Evolutionary conservation across 805 yeast genomes (phyloP).

Genomic region (Barnettozyma sp.): DNA sequence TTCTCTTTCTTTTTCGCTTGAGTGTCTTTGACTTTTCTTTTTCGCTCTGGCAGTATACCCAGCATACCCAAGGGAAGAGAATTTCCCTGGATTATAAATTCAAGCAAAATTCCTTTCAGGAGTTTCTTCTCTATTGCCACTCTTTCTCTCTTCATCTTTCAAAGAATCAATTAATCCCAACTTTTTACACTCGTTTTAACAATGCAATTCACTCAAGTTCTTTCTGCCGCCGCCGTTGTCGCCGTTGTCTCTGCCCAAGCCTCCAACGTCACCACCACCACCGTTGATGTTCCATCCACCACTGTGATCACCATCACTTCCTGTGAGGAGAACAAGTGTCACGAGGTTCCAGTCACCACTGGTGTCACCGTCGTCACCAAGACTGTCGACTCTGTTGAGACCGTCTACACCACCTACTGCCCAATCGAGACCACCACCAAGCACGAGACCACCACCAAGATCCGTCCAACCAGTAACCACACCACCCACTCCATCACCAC

Average conservation of each 20-base stretch:
- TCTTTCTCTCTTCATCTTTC: constrained; percentile 1
- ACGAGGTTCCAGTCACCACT: constrained; percentile 12
- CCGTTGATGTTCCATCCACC: constrained; percentile 4
- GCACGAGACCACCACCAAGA: constrained; percentile 9
- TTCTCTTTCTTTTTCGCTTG: no score
- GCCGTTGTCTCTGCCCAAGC: constrained; percentile 25
- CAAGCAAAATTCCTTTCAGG: background rate
- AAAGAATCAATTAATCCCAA: constrained; percentile 13
- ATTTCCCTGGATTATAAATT: background rate
- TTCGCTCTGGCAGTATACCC: no score
- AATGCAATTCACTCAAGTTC: constrained; percentile 31
- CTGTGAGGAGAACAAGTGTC: constrained; percentile 12
- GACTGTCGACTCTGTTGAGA: constrained; percentile 7
- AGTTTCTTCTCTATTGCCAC: no score
- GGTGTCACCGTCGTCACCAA: constrained; percentile 13
- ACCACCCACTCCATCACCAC: constrained; percentile 25
- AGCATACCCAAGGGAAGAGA: no score
- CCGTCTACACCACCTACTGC: constrained; percentile 15
- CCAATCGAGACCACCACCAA: constrained; percentile 10
- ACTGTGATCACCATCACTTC: constrained; percentile 15
- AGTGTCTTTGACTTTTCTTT: no score
- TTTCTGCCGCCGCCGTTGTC: constrained; percentile 25
- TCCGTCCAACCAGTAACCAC: constrained; percentile 15
- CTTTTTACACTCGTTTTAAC: constrained; percentile 25
- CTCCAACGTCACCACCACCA: constrained; percentile 12